Percentiles rank a stretch among this genome's conserved stretches.
Evolutionary conservation across 169 alveolate species (phyloP).

Genomic region (Eimeria necatrix): DNA sequence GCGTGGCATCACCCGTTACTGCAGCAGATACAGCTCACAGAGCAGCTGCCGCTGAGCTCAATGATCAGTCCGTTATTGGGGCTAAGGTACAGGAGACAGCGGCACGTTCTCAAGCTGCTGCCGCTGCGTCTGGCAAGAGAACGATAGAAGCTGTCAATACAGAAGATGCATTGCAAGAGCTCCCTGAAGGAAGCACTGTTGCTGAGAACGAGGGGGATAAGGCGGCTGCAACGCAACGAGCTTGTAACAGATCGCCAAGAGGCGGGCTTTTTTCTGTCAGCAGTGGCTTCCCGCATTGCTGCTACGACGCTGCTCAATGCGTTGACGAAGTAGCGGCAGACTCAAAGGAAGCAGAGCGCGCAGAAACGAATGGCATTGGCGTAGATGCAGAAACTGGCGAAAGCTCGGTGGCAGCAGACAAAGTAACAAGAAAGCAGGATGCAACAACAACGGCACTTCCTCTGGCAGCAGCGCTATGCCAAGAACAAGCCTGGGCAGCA

Average conservation of each 20-base stretch:
- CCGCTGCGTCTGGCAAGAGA: conserved; percentile 46
- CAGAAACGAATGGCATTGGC: background rate
- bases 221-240: too few relatives aligned
- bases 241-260: too few relatives aligned
- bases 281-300: too few relatives aligned
- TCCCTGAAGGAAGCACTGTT: conserved; percentile 46
- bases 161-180: conserved; percentile 60
- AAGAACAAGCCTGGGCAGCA: background rate
- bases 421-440: background rate
- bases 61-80: background rate
- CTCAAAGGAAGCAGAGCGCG: background rate
- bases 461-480: background rate
- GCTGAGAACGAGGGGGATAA: background rate
- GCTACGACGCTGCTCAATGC: too few relatives aligned
- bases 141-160: conserved; percentile 39
- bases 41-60: background rate
- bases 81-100: background rate
- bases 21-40: conserved; percentile 13
- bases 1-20: conserved; percentile 1
- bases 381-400: background rate
- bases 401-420: background rate
- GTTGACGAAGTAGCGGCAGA: background rate
- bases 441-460: background rate
- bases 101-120: conserved; percentile 33
- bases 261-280: too few relatives aligned